Percentiles rank a stretch among this genome's conserved stretches.
Conservation (phyloP, 2,329 filamentous ascomycete genomes). For the Microdochium bolleyi region DNA sequence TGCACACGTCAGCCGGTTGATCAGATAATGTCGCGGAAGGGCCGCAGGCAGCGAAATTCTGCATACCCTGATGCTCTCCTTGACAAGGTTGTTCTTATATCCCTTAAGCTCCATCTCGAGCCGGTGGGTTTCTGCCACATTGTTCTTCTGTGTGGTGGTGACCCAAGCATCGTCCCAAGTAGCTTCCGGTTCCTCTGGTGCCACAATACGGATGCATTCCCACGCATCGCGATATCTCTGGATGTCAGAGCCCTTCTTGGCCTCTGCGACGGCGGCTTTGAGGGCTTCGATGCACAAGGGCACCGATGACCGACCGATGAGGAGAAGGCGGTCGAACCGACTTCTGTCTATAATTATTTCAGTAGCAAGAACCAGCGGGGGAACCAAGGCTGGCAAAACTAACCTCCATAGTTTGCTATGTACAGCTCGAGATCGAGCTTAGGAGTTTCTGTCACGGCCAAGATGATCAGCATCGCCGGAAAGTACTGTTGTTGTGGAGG, state of each 20-base stretch:
- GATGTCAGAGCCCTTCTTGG: slow-evolving; percentile 69
- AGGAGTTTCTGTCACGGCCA: slow-evolving; percentile 51
- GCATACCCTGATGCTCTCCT: slow-evolving; percentile 85
- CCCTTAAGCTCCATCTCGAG: slow-evolving; percentile 79
- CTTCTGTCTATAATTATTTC: slow-evolving; percentile 55
- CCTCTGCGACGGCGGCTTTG: slow-evolving; percentile 66
- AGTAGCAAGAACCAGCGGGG: neutral
- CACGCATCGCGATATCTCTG: slow-evolving; percentile 62
- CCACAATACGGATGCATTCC: slow-evolving; percentile 53
- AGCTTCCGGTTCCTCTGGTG: slow-evolving; percentile 62
- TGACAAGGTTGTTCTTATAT: slow-evolving; percentile 95
- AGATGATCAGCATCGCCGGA: slow-evolving; percentile 4
- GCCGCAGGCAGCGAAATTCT: neutral
- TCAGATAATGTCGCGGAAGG: neutral
- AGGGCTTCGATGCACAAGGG: slow-evolving; percentile 73
- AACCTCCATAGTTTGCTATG: slow-evolving; percentile 81
- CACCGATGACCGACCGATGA: slow-evolving; percentile 73
- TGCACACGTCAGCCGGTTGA: slow-evolving; percentile 3
- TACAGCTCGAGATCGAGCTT: slow-evolving; percentile 91
- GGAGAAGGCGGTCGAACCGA: slow-evolving; percentile 69
- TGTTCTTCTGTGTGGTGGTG: slow-evolving; percentile 55
- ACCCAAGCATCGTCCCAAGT: slow-evolving; percentile 66
- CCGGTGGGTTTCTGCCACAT: slow-evolving; percentile 63
- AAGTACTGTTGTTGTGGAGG: neutral
- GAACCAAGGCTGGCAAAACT: slow-evolving; percentile 7